Evolutionary conservation across 352 stramenopile genomes (phyloP).

Genomic region (Globisporangium yorkense): DNA sequence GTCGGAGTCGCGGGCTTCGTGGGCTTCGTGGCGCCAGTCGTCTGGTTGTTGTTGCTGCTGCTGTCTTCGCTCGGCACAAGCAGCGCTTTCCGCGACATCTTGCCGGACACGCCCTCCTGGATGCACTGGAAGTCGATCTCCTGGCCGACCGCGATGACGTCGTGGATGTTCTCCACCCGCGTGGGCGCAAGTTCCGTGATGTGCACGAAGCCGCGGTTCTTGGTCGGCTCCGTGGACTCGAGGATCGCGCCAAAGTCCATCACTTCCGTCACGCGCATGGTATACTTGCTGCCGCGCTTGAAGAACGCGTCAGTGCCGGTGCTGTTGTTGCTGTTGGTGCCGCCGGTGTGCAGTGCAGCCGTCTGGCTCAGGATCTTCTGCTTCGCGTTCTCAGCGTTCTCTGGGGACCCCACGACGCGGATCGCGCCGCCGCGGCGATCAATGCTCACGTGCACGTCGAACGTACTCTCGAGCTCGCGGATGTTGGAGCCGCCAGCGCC

Average conservation of each 20-base stretch:
- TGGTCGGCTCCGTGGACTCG: constrained; percentile 53
- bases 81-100: constrained; percentile 76
- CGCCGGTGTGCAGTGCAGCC: constrained; percentile 11
- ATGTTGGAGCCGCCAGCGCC: constrained; percentile 72
- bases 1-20: neutral
- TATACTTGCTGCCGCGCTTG: constrained; percentile 85
- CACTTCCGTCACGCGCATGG: constrained; percentile 90
- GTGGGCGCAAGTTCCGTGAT: constrained; percentile 87
- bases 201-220: constrained; percentile 92
- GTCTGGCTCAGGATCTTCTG: constrained; percentile 55
- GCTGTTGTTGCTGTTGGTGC: constrained; percentile 1
- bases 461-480: constrained; percentile 59
- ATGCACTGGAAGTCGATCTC: constrained; percentile 80
- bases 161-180: constrained; percentile 62
- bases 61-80: constrained; percentile 10
- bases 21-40: neutral
- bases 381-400: constrained; percentile 73
- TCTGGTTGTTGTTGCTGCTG: neutral
- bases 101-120: constrained; percentile 66
- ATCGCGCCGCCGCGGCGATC: constrained; percentile 84
- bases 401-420: constrained; percentile 81
- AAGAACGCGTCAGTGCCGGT: constrained; percentile 46
- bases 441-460: constrained; percentile 60
- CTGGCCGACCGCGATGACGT: constrained; percentile 55
- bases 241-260: constrained; percentile 96